phyloP scores from a whole-genome alignment of 345 rosid genomes.

The Eucalyptus guilfoylei region DNA sequence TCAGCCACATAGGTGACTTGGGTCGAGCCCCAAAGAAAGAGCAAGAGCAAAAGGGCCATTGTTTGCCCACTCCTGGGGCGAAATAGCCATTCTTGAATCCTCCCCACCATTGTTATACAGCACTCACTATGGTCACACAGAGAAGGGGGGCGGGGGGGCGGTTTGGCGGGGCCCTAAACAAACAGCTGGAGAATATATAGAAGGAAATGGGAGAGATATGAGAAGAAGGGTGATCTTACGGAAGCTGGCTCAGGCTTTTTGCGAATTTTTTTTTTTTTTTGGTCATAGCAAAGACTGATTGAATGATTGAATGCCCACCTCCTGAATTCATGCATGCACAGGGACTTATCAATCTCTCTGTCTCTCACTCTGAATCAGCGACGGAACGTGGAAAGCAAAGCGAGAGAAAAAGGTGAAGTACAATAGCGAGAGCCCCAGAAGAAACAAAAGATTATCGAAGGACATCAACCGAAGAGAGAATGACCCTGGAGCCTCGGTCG shows the following conservation, averaged over 20 bases:
- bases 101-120: not conserved
- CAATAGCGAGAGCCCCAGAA: not conserved
- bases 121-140: not conserved
- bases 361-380: not conserved
- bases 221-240: not conserved
- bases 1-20: not conserved
- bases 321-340: not conserved
- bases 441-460: not conserved
- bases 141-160: fast-evolving
- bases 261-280: not conserved
- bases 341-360: not conserved
- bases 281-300: not conserved
- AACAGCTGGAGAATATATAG: not conserved
- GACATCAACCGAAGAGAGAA: not conserved
- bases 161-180: no score
- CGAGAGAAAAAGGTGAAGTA: not conserved
- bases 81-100: not conserved
- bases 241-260: not conserved
- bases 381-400: not conserved
- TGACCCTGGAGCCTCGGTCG: not conserved
- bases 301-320: not conserved
- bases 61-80: not conserved
- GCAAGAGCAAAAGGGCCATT: not conserved
- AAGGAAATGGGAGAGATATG: not conserved
- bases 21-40: not conserved